Percentiles rank a stretch among this genome's conserved stretches.
Conservation (phyloP, 2,329 filamentous ascomycete species). For the Neoascochyta sp. region DNA sequence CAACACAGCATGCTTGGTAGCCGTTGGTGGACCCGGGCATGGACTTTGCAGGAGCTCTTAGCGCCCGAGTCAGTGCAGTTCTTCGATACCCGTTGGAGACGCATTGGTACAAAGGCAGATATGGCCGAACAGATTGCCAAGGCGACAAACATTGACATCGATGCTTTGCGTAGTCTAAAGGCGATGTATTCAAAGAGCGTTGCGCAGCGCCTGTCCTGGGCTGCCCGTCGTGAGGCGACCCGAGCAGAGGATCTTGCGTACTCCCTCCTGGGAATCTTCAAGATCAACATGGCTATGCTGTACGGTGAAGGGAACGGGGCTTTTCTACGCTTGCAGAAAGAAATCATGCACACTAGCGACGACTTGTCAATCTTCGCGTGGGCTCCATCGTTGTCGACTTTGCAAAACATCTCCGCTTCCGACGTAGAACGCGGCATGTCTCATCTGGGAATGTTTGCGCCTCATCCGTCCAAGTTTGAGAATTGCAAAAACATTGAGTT, state of each 20-base stretch:
- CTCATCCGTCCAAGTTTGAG: neutral
- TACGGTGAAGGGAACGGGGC: slow-evolving; percentile 10
- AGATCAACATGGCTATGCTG: slow-evolving; percentile 8
- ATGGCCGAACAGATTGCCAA: too few relatives aligned
- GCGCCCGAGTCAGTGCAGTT: slow-evolving; percentile 3
- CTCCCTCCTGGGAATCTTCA: slow-evolving; percentile 14
- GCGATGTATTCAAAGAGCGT: slow-evolving; percentile 1
- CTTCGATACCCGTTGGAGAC: slow-evolving; percentile 1
- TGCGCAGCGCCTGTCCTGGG: slow-evolving; percentile 11
- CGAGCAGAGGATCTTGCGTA: slow-evolving; percentile 13
- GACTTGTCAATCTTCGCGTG: slow-evolving; percentile 4
- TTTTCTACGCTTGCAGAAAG: slow-evolving; percentile 7
- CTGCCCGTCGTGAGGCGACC: slow-evolving; percentile 8
- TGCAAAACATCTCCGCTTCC: neutral
- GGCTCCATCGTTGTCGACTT: too few relatives aligned
- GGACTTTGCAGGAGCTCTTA: slow-evolving; percentile 9
- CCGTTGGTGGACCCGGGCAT: slow-evolving; percentile 5
- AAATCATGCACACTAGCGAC: slow-evolving; percentile 2
- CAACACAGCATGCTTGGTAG: neutral
- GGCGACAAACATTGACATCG: slow-evolving; percentile 2
- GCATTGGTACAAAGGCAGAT: slow-evolving; percentile 5
- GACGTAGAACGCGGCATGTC: neutral
- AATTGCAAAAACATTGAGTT: neutral
- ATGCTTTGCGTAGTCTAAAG: neutral
- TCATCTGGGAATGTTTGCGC: neutral